Evolutionary conservation across 768 basidiomycete species (phyloP), one percentile per base, ranked within the genome.

Genomic region (Rhodosporidiobolus sp.): DNA sequence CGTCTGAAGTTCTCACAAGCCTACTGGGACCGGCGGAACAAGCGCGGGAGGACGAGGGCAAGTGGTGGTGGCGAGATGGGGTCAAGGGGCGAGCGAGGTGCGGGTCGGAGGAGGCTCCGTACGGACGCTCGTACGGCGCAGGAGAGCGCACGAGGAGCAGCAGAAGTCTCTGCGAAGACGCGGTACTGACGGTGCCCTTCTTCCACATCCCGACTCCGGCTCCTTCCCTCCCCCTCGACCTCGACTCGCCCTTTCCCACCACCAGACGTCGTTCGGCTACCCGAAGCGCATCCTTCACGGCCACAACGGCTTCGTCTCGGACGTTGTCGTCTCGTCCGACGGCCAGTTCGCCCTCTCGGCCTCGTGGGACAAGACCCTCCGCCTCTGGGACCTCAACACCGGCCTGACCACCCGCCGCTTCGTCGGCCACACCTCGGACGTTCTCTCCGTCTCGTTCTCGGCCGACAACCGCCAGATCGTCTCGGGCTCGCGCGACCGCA

Each of bases 391-490:
- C 84, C 87, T 99, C 73, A 97, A 97, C 88, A 97, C 90, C 60
- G 96, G 96, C 70, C 83, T 86, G 77, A 99, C 96, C 73, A 98
- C 96, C 77, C 91, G 93, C 80, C 89, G 92, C 80, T 99, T 99
- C 81, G 91, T 98, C 77, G 96, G 96, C 77, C 96, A 99, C 86
- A 94, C 88, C 73, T 91, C 92, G 75, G 96, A 99, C 80, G 95
- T 99, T 76, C 87, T 99, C 70, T 96, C 94, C 77, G 96, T 99
- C 85, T 95, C 92, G 83, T 99, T 99, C 88, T 94, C 91, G 77
- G 96, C 96, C 70, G 96, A 99, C 84, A 98, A 99, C 88, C 86
- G 96, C 81, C 96, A 98, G 83, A 99, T 99, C 81, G 96, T 99
- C 78, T 96, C 94, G 63, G 96, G 94, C 66, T 94, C 94, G 74